A percentile compares a stretch with the other conserved stretches of the same genome.
Evolutionary conservation across 1,284 basidiomycete genomes (phyloP).

Genomic region (Apiotrichum sp.): DNA sequence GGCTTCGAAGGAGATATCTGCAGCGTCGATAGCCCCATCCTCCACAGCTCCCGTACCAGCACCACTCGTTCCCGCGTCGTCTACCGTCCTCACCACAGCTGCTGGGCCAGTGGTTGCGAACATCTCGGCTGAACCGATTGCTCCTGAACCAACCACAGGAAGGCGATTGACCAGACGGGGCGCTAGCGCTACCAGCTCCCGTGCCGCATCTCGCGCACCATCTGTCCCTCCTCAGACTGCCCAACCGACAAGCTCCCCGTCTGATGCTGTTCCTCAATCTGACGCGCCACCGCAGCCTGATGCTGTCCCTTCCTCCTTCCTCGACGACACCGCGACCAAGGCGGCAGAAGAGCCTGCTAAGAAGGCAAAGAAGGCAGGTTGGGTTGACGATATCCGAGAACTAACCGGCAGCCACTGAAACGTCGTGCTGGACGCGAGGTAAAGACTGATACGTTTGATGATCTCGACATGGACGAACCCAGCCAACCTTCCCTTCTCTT

Average conservation of each 20-base stretch:
- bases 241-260: neutral
- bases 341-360: neutral
- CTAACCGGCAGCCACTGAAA: slow-evolving; percentile 19
- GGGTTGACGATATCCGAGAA: too few relatives aligned
- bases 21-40: neutral
- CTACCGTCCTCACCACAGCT: neutral
- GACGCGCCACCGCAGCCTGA: slow-evolving; percentile 1
- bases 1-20: neutral
- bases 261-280: too few relatives aligned
- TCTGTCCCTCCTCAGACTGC: neutral
- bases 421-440: slow-evolving; percentile 22
- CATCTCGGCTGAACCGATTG: too few relatives aligned
- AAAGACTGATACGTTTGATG: slow-evolving; percentile 18
- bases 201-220: neutral
- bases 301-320: slow-evolving; percentile 32
- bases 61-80: neutral
- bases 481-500: neutral
- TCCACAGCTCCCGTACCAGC: too few relatives aligned
- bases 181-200: neutral
- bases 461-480: neutral
- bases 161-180: neutral
- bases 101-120: too few relatives aligned
- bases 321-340: slow-evolving; percentile 19
- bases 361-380: slow-evolving; percentile 3
- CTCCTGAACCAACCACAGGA: neutral